Evolutionary conservation across 148 eudicot genomes (phyloP).

Genomic region (Nyssa sinensis): DNA sequence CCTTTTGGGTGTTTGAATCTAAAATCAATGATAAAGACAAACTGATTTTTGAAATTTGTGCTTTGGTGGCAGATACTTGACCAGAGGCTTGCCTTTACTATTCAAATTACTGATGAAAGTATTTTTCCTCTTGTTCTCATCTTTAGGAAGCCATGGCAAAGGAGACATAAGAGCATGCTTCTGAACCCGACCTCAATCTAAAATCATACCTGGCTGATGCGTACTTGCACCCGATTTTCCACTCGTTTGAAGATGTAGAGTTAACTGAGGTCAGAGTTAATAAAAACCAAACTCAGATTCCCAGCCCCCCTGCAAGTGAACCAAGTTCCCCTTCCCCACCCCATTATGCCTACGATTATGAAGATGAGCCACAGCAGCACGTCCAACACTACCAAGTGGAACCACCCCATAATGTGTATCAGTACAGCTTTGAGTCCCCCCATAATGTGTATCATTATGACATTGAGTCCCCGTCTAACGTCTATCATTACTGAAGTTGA

Average conservation of each 20-base stretch:
- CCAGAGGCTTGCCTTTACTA: neutral
- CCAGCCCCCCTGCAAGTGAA: constrained; percentile 32
- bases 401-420: constrained; percentile 33
- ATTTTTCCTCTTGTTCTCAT: neutral
- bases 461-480: no score
- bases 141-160: constrained; percentile 88
- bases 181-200: constrained; percentile 50
- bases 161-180: constrained; percentile 55
- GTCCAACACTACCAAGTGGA: constrained; percentile 46
- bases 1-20: no score
- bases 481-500: constrained; percentile 27
- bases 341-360: constrained; percentile 31
- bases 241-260: constrained; percentile 76
- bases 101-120: neutral
- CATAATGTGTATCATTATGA: no score
- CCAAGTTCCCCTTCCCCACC: constrained; percentile 35
- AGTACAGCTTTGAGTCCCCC: constrained; percentile 27
- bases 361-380: constrained; percentile 30
- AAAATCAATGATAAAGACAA: no score
- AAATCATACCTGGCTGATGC: constrained; percentile 70
- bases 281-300: constrained; percentile 29
- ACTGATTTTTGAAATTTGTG: no score
- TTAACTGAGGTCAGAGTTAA: constrained; percentile 59
- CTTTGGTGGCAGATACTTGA: neutral
- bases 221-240: constrained; percentile 89